Conservation (phyloP, 83 land plant genomes). For the Isoetes engelmannii region DNA sequence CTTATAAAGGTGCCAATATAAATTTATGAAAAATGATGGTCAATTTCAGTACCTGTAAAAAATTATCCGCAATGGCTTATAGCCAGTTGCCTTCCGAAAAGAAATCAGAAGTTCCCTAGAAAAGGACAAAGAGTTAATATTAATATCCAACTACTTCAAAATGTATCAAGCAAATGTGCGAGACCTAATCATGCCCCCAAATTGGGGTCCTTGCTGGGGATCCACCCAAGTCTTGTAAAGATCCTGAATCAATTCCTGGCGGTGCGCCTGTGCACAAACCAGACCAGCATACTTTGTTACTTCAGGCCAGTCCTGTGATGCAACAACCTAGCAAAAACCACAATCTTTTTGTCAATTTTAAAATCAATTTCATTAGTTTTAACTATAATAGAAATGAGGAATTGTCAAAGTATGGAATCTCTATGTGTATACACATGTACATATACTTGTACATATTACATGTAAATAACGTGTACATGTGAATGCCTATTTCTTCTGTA, state of each 20-base stretch:
- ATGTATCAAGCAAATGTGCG: no score
- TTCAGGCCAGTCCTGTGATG: slow-evolving; percentile 99
- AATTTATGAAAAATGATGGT: no score
- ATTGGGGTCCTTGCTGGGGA: slow-evolving; percentile 46
- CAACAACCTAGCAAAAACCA: slow-evolving; percentile 65
- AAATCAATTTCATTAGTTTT: no score
- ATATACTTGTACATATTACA: no score
- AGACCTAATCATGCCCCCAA: slow-evolving; percentile 89
- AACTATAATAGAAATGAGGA: no score
- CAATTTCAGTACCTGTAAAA: slow-evolving; percentile 57
- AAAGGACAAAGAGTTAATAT: neutral
- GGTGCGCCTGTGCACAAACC: slow-evolving; percentile 93
- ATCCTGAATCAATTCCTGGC: slow-evolving; percentile 89
- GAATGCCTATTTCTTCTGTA: no score
- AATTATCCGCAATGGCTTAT: slow-evolving; percentile 85
- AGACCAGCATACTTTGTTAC: slow-evolving; percentile 93
- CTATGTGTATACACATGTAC: no score
- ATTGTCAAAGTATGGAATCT: no score
- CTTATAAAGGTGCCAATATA: no score
- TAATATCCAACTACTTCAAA: neutral
- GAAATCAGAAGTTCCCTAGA: slow-evolving; percentile 87
- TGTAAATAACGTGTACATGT: no score
- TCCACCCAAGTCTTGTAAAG: slow-evolving; percentile 66
- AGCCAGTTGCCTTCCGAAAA: slow-evolving; percentile 87
- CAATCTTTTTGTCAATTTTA: no score